phyloP scores from a whole-genome alignment of 78 protist genomes.

The Tieghemostelium lacteum region DNA sequence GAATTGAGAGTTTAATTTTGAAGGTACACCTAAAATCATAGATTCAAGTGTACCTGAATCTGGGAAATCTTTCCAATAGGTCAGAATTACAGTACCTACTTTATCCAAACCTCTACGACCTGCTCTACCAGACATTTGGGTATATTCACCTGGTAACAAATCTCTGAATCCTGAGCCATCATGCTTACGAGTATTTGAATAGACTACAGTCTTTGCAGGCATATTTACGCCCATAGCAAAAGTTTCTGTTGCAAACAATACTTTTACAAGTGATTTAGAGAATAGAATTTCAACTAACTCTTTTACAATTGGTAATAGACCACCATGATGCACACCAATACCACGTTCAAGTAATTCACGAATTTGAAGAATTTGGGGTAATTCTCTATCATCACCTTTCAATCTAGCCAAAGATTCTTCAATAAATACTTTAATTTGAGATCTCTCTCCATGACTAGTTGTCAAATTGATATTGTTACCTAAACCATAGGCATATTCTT shows the following conservation, averaged over 20 bases:
- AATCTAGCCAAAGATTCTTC: slow-evolving; percentile 78
- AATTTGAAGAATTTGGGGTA: slow-evolving; percentile 89
- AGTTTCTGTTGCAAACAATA: slow-evolving; percentile 99
- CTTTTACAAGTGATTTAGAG: slow-evolving; percentile 90
- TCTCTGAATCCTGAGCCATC: slow-evolving; percentile 91
- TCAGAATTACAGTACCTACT: slow-evolving; percentile 92
- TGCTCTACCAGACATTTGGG: slow-evolving; percentile 98
- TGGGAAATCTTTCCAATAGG: slow-evolving; percentile 80
- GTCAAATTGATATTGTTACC: slow-evolving; percentile 78
- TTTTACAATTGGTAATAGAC: slow-evolving; percentile 97
- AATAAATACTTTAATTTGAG: slow-evolving; percentile 73
- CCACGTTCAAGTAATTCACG: slow-evolving; percentile 87
- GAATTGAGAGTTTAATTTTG: slow-evolving; percentile 85
- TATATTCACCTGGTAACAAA: slow-evolving; percentile 93
- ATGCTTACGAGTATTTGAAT: slow-evolving; percentile 85
- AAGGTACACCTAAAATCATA: slow-evolving; percentile 88
- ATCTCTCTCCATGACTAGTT: slow-evolving; percentile 84
- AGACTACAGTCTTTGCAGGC: slow-evolving; percentile 98
- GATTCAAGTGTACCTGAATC: slow-evolving; percentile 19
- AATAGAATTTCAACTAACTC: slow-evolving; percentile 97
- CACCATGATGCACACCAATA: slow-evolving; percentile 98
- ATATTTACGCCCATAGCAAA: slow-evolving; percentile 99
- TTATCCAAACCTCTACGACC: slow-evolving; percentile 95
- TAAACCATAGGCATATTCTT: slow-evolving; percentile 79
- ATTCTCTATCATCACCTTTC: slow-evolving; percentile 56